A percentile compares a stretch with the other conserved stretches of the same genome.
These are phyloP conservation scores for Aaosphaeria pasadenensis DNA, from an alignment of 2,329 filamentous ascomycete genomes.

Conservation along the genomic window DNA sequence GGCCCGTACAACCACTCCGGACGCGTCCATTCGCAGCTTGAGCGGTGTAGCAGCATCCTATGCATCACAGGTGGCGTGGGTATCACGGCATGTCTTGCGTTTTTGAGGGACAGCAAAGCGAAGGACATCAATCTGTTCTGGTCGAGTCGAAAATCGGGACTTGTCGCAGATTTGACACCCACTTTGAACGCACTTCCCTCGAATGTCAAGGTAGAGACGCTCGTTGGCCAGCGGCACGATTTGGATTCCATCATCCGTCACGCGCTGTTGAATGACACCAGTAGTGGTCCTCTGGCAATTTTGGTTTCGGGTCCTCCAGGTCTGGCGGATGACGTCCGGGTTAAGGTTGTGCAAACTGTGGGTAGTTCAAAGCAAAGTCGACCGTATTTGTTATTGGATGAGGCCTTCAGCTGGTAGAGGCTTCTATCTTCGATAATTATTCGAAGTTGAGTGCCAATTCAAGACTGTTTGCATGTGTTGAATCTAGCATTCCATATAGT, in stretches of 20 bases:
- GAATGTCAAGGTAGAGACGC: neutral
- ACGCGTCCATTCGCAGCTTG: neutral
- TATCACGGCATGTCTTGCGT: neutral
- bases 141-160: neutral
- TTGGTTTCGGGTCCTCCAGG: neutral
- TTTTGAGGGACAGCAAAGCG: neutral
- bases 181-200: neutral
- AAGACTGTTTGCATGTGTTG: no score
- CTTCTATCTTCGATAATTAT: no score
- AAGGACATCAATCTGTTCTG: neutral
- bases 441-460: no score
- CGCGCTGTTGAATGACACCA: neutral
- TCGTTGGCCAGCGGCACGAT: neutral
- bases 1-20: neutral
- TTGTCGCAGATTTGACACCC: neutral
- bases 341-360: neutral
- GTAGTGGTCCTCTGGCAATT: neutral
- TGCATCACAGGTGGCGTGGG: neutral
- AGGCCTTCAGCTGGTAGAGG: neutral
- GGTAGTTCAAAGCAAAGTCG: neutral
- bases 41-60: neutral
- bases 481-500: no score
- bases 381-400: neutral
- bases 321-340: neutral
- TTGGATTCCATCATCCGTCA: neutral